phyloP scores from a whole-genome alignment of 371 early-diverging fungal species.

The Mortierella sp. region DNA sequence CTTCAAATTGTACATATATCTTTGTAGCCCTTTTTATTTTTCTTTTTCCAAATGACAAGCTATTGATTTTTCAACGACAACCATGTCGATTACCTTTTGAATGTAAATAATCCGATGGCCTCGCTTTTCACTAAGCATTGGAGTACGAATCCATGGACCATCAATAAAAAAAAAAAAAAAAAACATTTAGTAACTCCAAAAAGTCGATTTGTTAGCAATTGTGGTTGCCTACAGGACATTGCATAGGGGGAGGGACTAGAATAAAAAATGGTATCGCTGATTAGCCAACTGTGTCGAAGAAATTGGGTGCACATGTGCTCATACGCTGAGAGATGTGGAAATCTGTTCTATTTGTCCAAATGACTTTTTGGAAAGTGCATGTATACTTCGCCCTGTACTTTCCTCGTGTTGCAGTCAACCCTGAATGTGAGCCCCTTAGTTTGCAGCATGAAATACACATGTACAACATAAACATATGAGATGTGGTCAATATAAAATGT shows the following conservation, averaged over 20 bases:
- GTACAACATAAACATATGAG: too few relatives aligned
- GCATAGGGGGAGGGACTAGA: not conserved
- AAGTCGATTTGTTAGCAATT: too few relatives aligned
- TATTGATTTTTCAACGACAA: not conserved
- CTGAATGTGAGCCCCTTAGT: not conserved
- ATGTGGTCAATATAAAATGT: too few relatives aligned
- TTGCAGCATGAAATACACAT: too few relatives aligned
- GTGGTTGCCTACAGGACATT: too few relatives aligned
- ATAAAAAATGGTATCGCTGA: not conserved
- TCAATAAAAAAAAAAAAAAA: not conserved
- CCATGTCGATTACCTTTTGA: not conserved
- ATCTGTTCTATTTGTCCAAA: constrained; percentile 1
- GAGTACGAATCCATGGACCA: constrained; percentile 14
- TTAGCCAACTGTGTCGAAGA: not conserved
- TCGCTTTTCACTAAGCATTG: constrained; percentile 2
- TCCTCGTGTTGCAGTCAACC: not conserved
- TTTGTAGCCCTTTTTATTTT: not conserved
- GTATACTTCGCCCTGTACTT: constrained; percentile 1
- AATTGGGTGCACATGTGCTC: not conserved
- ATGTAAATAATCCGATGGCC: constrained; percentile 1
- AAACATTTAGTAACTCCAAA: not conserved
- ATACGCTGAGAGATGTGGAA: too few relatives aligned
- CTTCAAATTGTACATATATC: constrained; percentile 19
- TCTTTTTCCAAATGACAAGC: not conserved
- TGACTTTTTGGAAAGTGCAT: constrained; percentile 2